Evolutionary conservation across 1,284 basidiomycete genomes (phyloP), one percentile per base, ranked within the genome.

Genomic region (Mycosarcoma maydis): DNA sequence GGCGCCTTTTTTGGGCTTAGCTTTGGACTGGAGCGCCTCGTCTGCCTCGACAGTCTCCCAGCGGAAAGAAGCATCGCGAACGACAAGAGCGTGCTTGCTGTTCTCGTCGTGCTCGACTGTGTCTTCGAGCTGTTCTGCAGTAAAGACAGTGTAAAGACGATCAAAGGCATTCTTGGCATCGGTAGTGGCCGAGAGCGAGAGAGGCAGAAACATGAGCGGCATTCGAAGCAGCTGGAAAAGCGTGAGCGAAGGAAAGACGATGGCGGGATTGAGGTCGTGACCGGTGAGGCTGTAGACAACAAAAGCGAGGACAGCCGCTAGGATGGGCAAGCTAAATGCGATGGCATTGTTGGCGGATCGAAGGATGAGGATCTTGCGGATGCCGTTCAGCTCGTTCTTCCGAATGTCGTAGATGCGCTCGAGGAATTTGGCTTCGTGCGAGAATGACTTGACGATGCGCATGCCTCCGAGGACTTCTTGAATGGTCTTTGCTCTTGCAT

Each of bases 301-400:
- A 77, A 97, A 95, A 0, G 92, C 87, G 26, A 96, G 76, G 17
- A 97, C 91, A 10, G 91, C 89, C 0, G 92, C 92, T 22, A 97
- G 83, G 3, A 88, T 87, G 0, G 93, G 92, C 64, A 93, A 83
- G 36, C 88, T 87, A 82, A 90, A 84, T 0, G 88, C 87, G 8
- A 87, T 75, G 1, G 87, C 87, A 61, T 89, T 89, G 76, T 89
- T 89, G 1, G 85, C 90, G 0, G 90, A 85, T 40, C 91, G 88
- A 37, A 90, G 84, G 64, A 94, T 82, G 37, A 94, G 84, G 22
- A 96, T 83, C 0, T 86, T 86, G 36, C 92, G 88, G 49, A 95
- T 88, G 72, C 91, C 89, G 17, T 86, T 87, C 36, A 94, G 87
- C 83, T 96, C 94, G 67, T 87, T 86, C 37, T 84, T 84, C 42